Evolutionary conservation across 306 rosid species (phyloP).

Genomic region (Quercus agrifolia): DNA sequence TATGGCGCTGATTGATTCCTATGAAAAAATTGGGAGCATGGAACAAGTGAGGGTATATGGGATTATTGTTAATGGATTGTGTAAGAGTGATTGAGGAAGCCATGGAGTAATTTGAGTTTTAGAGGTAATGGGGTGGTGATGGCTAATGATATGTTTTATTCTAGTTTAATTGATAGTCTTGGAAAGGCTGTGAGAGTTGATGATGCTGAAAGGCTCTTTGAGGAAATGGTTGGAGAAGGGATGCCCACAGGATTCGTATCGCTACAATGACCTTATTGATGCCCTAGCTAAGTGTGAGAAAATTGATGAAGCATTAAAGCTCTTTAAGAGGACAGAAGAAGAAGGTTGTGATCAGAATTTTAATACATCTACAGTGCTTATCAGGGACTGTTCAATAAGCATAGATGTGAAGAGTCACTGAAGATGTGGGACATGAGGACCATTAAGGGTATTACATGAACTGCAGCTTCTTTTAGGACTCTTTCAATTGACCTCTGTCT

Average conservation of each 20-base stretch:
- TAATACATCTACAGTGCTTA: constrained; percentile 71
- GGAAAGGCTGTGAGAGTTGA: constrained; percentile 80
- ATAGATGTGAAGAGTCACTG: constrained; percentile 71
- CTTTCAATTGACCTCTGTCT: constrained; percentile 81
- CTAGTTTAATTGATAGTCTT: constrained; percentile 79
- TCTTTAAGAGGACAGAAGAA: constrained; percentile 59
- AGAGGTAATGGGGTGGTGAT: constrained; percentile 36
- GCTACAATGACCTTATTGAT: constrained; percentile 72
- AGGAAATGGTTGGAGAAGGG: constrained; percentile 65
- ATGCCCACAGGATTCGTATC: constrained; percentile 63
- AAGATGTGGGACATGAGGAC: constrained; percentile 82
- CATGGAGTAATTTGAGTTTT: constrained; percentile 41
- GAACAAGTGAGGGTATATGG: constrained; percentile 79
- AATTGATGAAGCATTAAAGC: constrained; percentile 56
- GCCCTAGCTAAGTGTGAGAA: constrained; percentile 65
- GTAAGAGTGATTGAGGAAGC: constrained; percentile 84
- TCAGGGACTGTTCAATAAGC: constrained; percentile 70
- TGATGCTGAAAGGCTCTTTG: constrained; percentile 74
- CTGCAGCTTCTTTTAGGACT: constrained; percentile 79
- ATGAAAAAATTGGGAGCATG: constrained; percentile 57
- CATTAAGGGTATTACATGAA: constrained; percentile 77
- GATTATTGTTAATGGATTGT: constrained; percentile 73
- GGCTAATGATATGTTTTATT: constrained; percentile 66
- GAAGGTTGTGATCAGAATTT: constrained; percentile 87
- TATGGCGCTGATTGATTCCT: constrained; percentile 68